These are phyloP conservation scores for Cichorium intybus DNA, from an alignment of 140 eudicot species.

Conservation along the genomic window DNA sequence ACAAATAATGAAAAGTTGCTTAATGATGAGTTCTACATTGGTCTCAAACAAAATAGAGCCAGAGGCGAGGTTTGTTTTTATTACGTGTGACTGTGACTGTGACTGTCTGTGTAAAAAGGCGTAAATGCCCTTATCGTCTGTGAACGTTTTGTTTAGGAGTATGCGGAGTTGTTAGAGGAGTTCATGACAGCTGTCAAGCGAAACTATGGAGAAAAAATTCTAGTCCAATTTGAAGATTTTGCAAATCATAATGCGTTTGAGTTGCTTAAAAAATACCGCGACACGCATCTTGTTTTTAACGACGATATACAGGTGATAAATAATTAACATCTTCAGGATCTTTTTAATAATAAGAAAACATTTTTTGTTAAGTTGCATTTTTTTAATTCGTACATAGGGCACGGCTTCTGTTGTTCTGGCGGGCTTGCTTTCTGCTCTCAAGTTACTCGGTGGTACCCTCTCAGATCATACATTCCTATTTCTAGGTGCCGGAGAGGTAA, in stretches of 20 bases:
- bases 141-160: constrained; percentile 51
- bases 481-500: constrained; percentile 98
- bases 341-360: background rate
- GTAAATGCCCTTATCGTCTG: background rate
- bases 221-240: constrained; percentile 92
- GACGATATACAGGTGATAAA: constrained; percentile 86
- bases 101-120: background rate
- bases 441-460: constrained; percentile 68
- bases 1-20: constrained; percentile 80
- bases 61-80: constrained; percentile 56
- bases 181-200: constrained; percentile 87
- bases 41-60: constrained; percentile 81
- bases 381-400: constrained; percentile 36
- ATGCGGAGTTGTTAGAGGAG: constrained; percentile 77
- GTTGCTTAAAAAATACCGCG: constrained; percentile 67
- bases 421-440: constrained; percentile 73
- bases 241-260: constrained; percentile 97
- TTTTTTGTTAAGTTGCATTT: background rate
- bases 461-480: constrained; percentile 80
- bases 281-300: constrained; percentile 80
- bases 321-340: constrained; percentile 1
- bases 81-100: background rate
- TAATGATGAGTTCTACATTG: constrained; percentile 87
- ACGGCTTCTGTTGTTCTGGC: constrained; percentile 95
- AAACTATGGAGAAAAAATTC: constrained; percentile 85